phyloP scores from a whole-genome alignment of 176 grass and related monocot genomes.

The Tillandsia fasciculata region DNA sequence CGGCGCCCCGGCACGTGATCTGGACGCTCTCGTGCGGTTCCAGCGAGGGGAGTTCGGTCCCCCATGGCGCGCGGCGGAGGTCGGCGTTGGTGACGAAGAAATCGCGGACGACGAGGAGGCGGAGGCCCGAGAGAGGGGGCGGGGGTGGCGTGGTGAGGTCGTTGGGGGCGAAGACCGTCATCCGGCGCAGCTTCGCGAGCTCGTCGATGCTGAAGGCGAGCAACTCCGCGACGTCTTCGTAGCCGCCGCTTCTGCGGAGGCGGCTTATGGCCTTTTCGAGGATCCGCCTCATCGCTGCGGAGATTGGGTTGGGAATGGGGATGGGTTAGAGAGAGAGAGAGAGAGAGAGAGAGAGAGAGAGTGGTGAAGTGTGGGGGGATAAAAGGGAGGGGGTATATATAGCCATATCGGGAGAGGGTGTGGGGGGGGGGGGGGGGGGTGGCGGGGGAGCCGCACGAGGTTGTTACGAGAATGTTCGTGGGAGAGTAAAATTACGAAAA shows the following conservation, averaged over 20 bases:
- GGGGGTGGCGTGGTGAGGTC: constrained; percentile 11
- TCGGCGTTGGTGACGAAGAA: constrained; percentile 40
- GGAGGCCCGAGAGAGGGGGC: constrained; percentile 44
- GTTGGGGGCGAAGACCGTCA: constrained; percentile 69
- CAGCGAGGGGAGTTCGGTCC: constrained; percentile 45
- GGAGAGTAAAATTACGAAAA: too few relatives aligned
- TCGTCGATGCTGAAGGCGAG: constrained; percentile 62
- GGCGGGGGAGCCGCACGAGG: too few relatives aligned
- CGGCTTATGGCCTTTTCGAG: constrained; percentile 48
- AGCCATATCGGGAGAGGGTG: too few relatives aligned
- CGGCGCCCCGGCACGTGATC: neutral
- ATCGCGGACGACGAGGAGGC: constrained; percentile 53
- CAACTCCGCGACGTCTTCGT: constrained; percentile 30
- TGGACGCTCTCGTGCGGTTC: constrained; percentile 35
- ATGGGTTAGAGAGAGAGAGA: neutral
- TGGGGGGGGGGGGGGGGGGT: too few relatives aligned
- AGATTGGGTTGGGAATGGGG: constrained; percentile 5
- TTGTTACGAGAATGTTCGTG: too few relatives aligned
- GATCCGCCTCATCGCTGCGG: constrained; percentile 27
- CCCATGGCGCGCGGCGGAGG: constrained; percentile 30
- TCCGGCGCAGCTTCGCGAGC: constrained; percentile 33
- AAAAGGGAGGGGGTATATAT: neutral
- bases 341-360: neutral
- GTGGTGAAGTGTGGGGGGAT: neutral
- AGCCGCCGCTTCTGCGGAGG: constrained; percentile 32